phyloP scores from a whole-genome alignment of 768 basidiomycete genomes.

The Termitomyces sp. region DNA sequence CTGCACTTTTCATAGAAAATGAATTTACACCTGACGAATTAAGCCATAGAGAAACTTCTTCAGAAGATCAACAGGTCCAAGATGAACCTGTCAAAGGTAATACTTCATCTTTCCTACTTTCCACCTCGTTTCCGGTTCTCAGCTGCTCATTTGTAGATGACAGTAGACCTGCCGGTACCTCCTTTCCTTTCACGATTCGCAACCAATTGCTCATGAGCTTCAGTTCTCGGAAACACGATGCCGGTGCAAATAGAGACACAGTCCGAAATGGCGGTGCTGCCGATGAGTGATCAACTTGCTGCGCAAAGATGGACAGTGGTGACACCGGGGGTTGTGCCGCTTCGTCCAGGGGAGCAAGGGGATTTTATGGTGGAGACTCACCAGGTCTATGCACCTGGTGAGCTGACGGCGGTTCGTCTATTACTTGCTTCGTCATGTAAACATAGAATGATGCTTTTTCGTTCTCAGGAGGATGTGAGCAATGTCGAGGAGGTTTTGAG shows the following conservation, averaged over 20 bases:
- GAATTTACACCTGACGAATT: conserved; percentile 3
- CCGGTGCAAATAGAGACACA: background rate
- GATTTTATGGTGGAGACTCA: background rate
- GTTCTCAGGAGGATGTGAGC: conserved; percentile 7
- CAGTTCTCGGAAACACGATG: conserved; percentile 12
- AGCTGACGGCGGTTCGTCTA: conserved; percentile 4
- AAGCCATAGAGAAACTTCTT: background rate
- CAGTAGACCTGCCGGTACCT: conserved; percentile 9
- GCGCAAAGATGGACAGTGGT: background rate
- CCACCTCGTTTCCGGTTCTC: background rate
- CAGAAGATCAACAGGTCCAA: background rate
- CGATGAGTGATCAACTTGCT: conserved; percentile 6
- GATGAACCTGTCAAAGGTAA: background rate
- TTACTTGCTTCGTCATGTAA: background rate
- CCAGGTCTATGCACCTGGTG: background rate
- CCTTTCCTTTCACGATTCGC: conserved; percentile 11
- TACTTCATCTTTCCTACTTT: background rate
- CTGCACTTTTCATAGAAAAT: conserved; percentile 3
- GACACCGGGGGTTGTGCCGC: background rate
- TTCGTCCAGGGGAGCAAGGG: background rate
- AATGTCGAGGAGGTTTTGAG: conserved; percentile 9
- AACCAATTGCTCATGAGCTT: conserved; percentile 18
- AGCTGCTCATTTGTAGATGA: background rate
- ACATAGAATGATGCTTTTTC: background rate
- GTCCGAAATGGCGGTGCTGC: background rate